Percentiles rank a stretch among this genome's conserved stretches.
phyloP scores from a whole-genome alignment of 2,329 filamentous ascomycete species.

The Hirsutella minnesotensis region DNA sequence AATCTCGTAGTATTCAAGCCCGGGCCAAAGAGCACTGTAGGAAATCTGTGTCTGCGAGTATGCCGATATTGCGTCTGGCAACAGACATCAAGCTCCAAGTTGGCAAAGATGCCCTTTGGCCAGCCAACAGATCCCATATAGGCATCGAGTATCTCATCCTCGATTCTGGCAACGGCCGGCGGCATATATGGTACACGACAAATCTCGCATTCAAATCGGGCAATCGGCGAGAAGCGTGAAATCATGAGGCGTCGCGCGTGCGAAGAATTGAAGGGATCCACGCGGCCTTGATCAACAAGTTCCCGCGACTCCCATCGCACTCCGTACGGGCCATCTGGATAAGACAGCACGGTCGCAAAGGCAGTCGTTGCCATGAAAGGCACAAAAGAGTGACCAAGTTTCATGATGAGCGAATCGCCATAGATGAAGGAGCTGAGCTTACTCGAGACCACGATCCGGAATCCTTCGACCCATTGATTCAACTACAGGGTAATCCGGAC shows the following conservation, averaged over 20 bases:
- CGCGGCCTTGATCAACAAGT: slow-evolving; percentile 24
- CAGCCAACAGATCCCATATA: slow-evolving; percentile 7
- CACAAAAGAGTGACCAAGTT: background rate
- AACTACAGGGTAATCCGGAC: background rate
- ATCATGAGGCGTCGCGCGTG: slow-evolving; percentile 12
- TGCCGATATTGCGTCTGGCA: slow-evolving; percentile 5
- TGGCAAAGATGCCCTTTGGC: slow-evolving; percentile 7
- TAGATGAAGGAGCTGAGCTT: no score
- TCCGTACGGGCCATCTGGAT: background rate
- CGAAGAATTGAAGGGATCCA: slow-evolving; percentile 12
- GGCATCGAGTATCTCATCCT: slow-evolving; percentile 10
- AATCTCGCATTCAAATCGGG: slow-evolving; percentile 8
- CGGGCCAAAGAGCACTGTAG: background rate
- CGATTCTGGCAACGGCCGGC: slow-evolving; percentile 6
- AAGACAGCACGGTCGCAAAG: background rate
- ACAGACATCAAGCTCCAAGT: slow-evolving; percentile 11
- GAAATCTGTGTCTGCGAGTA: slow-evolving; percentile 1
- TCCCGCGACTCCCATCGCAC: slow-evolving; percentile 7
- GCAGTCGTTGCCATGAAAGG: background rate
- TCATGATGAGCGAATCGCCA: no score
- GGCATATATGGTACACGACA: slow-evolving; percentile 12
- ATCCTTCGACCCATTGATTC: no score
- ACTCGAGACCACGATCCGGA: no score
- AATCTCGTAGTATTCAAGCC: slow-evolving; percentile 15
- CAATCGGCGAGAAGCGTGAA: slow-evolving; percentile 11